These are phyloP conservation scores for Heritiera fomes DNA, from an alignment of 345 rosid genomes.

Conservation along the genomic window DNA sequence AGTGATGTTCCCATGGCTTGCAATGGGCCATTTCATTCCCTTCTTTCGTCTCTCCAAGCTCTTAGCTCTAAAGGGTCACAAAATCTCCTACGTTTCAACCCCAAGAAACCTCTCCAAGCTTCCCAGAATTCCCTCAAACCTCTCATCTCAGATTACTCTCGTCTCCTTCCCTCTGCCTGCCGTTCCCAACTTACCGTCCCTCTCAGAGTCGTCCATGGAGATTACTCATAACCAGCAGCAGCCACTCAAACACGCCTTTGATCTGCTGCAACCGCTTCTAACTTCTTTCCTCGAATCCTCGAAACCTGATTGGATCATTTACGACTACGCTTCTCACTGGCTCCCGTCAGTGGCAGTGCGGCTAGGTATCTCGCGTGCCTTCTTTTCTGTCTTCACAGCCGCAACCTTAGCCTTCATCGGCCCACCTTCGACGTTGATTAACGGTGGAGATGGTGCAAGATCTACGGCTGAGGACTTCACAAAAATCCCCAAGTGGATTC, in stretches of 20 bases:
- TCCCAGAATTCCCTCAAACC: slow-evolving; percentile 31
- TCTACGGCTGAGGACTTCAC: slow-evolving; percentile 46
- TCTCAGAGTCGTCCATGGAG: slow-evolving; percentile 45
- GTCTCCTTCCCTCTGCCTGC: slow-evolving; percentile 26
- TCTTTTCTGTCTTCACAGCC: slow-evolving; percentile 41
- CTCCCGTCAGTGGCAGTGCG: slow-evolving; percentile 38
- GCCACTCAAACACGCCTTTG: slow-evolving; percentile 48
- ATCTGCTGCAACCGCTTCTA: slow-evolving; percentile 32
- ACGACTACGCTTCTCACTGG: slow-evolving; percentile 56
- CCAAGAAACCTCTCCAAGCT: slow-evolving; percentile 40
- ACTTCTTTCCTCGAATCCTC: slow-evolving; percentile 31
- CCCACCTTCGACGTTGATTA: slow-evolving; percentile 25
- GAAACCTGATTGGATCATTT: slow-evolving; percentile 46
- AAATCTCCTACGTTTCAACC: slow-evolving; percentile 39
- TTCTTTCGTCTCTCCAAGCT: slow-evolving; percentile 41
- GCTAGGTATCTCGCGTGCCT: slow-evolving; percentile 36
- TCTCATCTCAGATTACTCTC: slow-evolving; percentile 20
- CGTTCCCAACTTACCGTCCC: slow-evolving; percentile 24
- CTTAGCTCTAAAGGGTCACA: slow-evolving; percentile 44
- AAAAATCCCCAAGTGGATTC: slow-evolving; percentile 46
- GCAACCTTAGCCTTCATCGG: slow-evolving; percentile 35
- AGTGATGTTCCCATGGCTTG: slow-evolving; percentile 51
- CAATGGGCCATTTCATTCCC: slow-evolving; percentile 50
- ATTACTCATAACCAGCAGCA: slow-evolving; percentile 39
- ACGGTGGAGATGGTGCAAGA: slow-evolving; percentile 19